Evolutionary conservation across 345 rosid genomes (phyloP), one percentile per base, ranked within the genome.

Genomic region (Rubroshorea leprosula): DNA sequence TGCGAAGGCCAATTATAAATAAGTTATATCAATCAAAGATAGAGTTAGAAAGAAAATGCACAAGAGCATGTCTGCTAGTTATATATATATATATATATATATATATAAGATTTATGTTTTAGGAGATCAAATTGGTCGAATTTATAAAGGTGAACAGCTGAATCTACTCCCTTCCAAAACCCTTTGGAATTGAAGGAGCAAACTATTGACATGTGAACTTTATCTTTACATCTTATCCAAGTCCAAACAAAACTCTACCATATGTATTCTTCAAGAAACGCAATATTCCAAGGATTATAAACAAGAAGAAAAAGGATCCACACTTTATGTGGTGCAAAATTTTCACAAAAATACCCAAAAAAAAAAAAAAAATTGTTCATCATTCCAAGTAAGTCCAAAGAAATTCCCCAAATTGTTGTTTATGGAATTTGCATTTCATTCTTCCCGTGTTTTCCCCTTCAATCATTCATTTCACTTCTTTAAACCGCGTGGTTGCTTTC

Each of bases 171-270:
- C 5, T 29, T 29, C 35, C 35, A 29, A 29, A 29, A 29, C 35
- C 9, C 35, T 29, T 29, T 29, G 4, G 35, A 29, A 29, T 4
- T 29, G 35, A 4, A 29, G 35, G 9, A 44, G 39, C 21, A 49
- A 60, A 60, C 64, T 60, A 23, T 60, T 50, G 49, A 19, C 64
- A 50, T 50, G 56, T 50, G 64, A 50, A 60, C 64, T 51, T 22
- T 49, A 49, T 7, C 16, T 49, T 49, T 27, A 14, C 35, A 24
- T 61, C 31, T 50, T 24, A 50, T 50, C 55, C 31, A 22, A 17
- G 49, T 61, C 35, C 56, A 61, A 50, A 61, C 56, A 61, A 61
- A 61, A 61, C 0, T 19, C 55, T 50, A 38, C 55, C 56, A 50
- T 50, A 35, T 38, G 23, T 17, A 22, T 38, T 2, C 17, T 8